Evolutionary conservation across 306 rosid genomes (phyloP).

Genomic region (Gillenia trifoliata): DNA sequence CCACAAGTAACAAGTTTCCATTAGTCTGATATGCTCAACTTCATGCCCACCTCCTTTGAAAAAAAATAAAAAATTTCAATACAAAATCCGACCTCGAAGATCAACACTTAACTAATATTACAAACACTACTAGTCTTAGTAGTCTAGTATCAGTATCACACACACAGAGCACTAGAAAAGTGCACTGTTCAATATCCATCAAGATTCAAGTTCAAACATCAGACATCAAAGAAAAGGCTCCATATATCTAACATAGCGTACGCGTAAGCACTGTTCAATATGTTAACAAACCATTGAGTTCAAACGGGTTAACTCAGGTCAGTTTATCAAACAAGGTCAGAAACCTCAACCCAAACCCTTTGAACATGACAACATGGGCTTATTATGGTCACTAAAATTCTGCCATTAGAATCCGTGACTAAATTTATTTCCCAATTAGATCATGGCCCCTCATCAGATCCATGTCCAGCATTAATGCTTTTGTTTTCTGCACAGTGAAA

Average conservation of each 20-base stretch:
- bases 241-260: not conserved
- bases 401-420: not conserved
- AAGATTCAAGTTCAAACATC: not conserved
- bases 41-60: not conserved
- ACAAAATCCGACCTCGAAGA: not conserved
- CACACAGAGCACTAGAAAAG: not conserved
- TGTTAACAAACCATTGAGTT: not conserved
- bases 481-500: not conserved
- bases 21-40: not conserved
- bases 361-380: not conserved
- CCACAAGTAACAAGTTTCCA: slow-evolving; percentile 1
- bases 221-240: not conserved
- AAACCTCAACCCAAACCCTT: not conserved
- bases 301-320: not conserved
- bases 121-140: too few species aligned
- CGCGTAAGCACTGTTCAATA: not conserved
- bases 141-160: not conserved
- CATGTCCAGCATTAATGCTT: not conserved
- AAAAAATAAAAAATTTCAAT: not conserved
- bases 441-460: not conserved
- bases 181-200: not conserved
- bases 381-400: not conserved
- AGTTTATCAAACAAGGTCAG: not conserved
- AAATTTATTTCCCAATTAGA: not conserved
- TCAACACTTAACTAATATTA: not conserved